Evolutionary conservation across 2,329 filamentous ascomycete species (phyloP), one percentile per base, ranked within the genome.

Genomic region (Talaromyces amestolkiae): DNA sequence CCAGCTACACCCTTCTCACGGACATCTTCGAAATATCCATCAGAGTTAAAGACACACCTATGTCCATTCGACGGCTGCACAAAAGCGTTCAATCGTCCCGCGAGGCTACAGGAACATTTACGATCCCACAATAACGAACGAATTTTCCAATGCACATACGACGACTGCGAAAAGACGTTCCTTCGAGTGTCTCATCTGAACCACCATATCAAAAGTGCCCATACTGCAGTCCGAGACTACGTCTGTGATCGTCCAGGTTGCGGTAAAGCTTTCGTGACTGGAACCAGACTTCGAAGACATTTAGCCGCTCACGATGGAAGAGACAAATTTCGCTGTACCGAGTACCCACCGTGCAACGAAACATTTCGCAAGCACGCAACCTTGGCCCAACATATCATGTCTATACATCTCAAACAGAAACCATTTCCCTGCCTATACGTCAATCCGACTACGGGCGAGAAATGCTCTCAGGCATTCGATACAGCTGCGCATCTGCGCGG

Each of bases 361-460:
- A 87, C 87, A 22, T 98, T 97, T 76, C 87, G 94, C 67, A 97
- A 97, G 78, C 90, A 92, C 74, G 88, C 92, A 69, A 96, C 93
- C 0, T 83, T 97, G 17, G 88, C 93, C 74, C 89, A 91, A 61
- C 94, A 98, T 75, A 86, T 97, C 68, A 87, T 89, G 63, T 86
- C 87, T 10, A 89, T 88, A 13, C 94, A 98, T 76, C 80, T 94
- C 45, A 82, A 89, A 33, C 78, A 89, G 66, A 87, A 89, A 54
- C 87, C 91, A 0, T 96, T 88, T 72, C 83, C 84, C 5, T 98
- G 94, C 76, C 81, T 82, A 1, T 82, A 89, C 65, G 69, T 84
- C n/a, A 80, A 87, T 68, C 74, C 79, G 22, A 74, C 76, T 5
- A 86, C 85, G 0, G 83, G 82, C 8, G 74, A 83, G 61, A 75